Base-by-base conservation (phyloP, 768 basidiomycete species). In the Sarcodon sp. region DNA sequence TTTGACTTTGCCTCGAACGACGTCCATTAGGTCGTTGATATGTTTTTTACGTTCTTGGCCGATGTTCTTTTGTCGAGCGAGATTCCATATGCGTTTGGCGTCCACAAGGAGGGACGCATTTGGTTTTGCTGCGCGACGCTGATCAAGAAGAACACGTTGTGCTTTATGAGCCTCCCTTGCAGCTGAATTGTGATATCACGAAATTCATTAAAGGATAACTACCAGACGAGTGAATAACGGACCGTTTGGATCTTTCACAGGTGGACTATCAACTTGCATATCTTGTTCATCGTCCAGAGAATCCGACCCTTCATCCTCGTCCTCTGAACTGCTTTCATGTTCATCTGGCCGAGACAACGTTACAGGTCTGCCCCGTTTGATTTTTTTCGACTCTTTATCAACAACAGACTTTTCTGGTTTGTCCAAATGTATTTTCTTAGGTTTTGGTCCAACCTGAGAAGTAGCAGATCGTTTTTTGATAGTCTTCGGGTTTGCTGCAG, bases 81-180 rank as follows among this genome's bases (percentile, higher is more conserved):
- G 70, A 1, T 79, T 73, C 89, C 89, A 92, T 8, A 85, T 69
- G 10, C 71, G 70, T 62, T 92, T 90, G 34, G 87, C 87, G 47
- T 82, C 73, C 8, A 62, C 61, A 33, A 91, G 74, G 1, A 91
- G 61, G 6, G 69, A 65, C 0, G 85, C 83, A 59, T 91, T 78
- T 0, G 87, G 87, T 62, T 87, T 90, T 2, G 83, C 72, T 0
- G 84, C 83, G 38, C 73, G 76, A 9, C 89, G 79, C 54, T 87
- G 80, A 18, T 78, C 76, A 16, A 74, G 74, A 0, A 89, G 61
- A 7, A 57, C 69, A 45, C 79, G 79, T 61, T 90, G 87, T 0
- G 68, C 78, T 59, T 79, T 79, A 50, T 87, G 87, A 0, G 80
- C 73, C 64, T 88, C 84, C 38, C 73, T 71, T 13, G 77, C 64